These are phyloP conservation scores for Pseudocercospora crystallina DNA, from an alignment of 2,329 filamentous ascomycete species.

Conservation along the genomic window DNA sequence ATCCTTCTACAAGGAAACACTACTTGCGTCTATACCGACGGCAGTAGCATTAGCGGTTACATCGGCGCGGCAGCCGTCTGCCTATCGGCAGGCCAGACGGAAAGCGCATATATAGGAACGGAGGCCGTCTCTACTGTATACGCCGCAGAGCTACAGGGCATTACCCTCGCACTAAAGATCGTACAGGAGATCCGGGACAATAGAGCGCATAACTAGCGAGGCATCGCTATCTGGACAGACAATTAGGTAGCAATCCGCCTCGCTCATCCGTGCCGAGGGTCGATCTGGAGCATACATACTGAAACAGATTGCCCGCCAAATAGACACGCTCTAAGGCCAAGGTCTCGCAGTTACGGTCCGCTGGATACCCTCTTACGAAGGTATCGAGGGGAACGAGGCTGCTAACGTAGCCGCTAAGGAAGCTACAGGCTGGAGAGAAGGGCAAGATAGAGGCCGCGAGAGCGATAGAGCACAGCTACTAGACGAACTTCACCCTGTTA, in stretches of 20 bases:
- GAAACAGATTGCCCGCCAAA: neutral
- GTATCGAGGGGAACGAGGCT: slow-evolving; percentile 2
- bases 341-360: neutral
- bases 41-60: neutral
- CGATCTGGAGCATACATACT: neutral
- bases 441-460: no score
- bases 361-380: neutral
- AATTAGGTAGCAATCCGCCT: neutral
- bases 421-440: slow-evolving; percentile 1
- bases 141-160: slow-evolving; percentile 6
- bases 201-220: slow-evolving; percentile 39
- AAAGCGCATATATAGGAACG: slow-evolving; percentile 1
- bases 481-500: neutral
- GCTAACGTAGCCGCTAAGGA: neutral
- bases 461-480: neutral
- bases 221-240: neutral
- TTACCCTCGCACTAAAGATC: slow-evolving; percentile 7
- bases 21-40: no score
- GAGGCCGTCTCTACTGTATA: slow-evolving; percentile 3
- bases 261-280: neutral
- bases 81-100: neutral
- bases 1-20: neutral
- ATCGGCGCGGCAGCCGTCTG: slow-evolving; percentile 3
- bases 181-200: slow-evolving; percentile 45
- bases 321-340: neutral